A percentile compares a stretch with the other conserved stretches of the same genome.
Evolutionary conservation across 495 filamentous ascomycete species (phyloP).

Genomic region (Podospora fimiseda): DNA sequence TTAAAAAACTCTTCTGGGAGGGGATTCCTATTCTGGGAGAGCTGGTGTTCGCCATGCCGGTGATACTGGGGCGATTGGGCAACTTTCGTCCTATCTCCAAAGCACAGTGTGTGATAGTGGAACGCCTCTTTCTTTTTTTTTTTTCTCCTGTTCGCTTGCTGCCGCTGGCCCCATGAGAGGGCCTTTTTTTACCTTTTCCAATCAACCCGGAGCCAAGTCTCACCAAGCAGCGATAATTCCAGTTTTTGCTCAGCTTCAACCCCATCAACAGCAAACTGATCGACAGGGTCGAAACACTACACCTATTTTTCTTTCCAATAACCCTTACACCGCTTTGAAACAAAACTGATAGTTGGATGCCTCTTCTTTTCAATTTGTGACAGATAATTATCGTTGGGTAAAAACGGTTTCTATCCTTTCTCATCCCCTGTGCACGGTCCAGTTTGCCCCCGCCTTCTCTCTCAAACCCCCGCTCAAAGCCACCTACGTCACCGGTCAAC

Average conservation of each 20-base stretch:
- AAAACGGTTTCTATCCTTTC: background rate
- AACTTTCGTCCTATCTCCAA: background rate
- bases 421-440: background rate
- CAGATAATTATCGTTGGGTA: background rate
- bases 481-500: slow-evolving; percentile 1
- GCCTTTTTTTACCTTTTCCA: too few relatives aligned
- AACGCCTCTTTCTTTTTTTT: background rate
- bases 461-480: background rate
- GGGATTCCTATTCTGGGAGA: background rate
- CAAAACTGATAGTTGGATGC: background rate
- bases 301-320: background rate
- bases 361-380: background rate
- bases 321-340: background rate
- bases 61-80: background rate
- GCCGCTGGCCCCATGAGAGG: background rate
- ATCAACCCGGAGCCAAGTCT: too few relatives aligned
- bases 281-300: background rate
- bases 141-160: background rate
- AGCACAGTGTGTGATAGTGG: background rate
- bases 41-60: background rate
- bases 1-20: background rate
- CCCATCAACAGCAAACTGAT: background rate
- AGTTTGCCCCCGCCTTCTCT: background rate
- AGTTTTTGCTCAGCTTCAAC: background rate
- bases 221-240: background rate